Percentiles rank a stretch among this genome's conserved stretches.
Conservation (phyloP, 768 basidiomycete genomes). For the Tylopilus subfusipes region DNA sequence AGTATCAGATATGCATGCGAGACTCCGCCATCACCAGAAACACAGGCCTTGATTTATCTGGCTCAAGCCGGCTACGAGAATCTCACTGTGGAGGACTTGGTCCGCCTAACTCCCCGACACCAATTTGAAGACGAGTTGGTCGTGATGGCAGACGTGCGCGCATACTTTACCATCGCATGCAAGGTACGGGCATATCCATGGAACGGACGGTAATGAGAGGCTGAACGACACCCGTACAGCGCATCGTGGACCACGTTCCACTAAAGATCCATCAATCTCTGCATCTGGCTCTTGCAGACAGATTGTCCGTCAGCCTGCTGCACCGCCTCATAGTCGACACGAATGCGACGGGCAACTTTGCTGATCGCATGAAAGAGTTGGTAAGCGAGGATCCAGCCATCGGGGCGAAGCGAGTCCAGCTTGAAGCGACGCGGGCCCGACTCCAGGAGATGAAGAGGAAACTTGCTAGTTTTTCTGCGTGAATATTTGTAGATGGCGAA, state of each 20-base stretch:
- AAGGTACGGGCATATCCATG: constrained; percentile 35
- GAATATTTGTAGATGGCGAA: background rate
- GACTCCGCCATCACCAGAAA: background rate
- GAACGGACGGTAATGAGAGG: background rate
- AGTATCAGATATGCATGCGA: no score
- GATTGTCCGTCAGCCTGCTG: constrained; percentile 36
- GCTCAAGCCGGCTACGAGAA: constrained; percentile 29
- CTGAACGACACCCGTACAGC: constrained; percentile 31
- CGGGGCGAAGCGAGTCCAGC: constrained; percentile 32
- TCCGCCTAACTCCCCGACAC: constrained; percentile 24
- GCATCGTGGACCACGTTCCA: constrained; percentile 53
- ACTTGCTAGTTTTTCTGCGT: constrained; percentile 29
- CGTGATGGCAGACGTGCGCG: constrained; percentile 53
- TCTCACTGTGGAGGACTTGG: constrained; percentile 25
- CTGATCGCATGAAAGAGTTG: constrained; percentile 37
- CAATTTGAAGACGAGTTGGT: constrained; percentile 41
- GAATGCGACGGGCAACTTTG: constrained; percentile 7
- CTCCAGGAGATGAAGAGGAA: constrained; percentile 40
- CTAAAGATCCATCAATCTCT: constrained; percentile 45
- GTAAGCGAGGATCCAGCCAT: constrained; percentile 45
- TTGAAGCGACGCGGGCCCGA: constrained; percentile 33
- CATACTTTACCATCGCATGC: constrained; percentile 54
- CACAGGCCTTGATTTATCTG: constrained; percentile 25
- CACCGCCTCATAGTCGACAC: constrained; percentile 28
- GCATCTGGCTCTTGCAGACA: constrained; percentile 37